A percentile compares a stretch with the other conserved stretches of the same genome.
phyloP scores from a whole-genome alignment of 305 asterid species.

The Rubia balearica region DNA sequence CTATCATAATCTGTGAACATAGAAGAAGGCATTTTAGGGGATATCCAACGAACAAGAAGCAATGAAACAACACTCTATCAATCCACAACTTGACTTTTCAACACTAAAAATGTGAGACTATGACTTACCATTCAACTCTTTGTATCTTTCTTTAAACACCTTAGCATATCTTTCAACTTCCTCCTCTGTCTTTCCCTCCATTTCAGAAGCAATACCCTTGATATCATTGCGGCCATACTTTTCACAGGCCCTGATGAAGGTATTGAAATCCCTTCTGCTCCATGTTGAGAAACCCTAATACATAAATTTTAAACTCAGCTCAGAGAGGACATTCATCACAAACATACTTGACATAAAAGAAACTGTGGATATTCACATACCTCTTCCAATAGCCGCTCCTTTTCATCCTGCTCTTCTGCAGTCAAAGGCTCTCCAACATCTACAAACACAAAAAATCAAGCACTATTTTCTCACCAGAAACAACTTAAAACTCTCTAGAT shows the following conservation, averaged over 20 bases:
- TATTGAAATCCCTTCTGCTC: constrained; percentile 93
- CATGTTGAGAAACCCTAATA: constrained; percentile 89
- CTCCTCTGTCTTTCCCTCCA: constrained; percentile 94
- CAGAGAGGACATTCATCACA: not conserved
- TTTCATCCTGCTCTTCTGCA: constrained; percentile 96
- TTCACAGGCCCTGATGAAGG: constrained; percentile 97
- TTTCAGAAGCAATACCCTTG: constrained; percentile 76
- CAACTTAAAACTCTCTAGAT: constrained; percentile 3
- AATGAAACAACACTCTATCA: not conserved
- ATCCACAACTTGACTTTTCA: not conserved
- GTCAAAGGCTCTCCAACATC: constrained; percentile 96
- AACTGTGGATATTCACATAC: constrained; percentile 28
- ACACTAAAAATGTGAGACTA: not conserved
- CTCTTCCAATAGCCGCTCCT: constrained; percentile 76
- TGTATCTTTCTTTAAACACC: constrained; percentile 90
- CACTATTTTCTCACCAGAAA: constrained; percentile 14
- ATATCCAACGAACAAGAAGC: not conserved
- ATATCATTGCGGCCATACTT: constrained; percentile 89
- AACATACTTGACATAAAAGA: not conserved
- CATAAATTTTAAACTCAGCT: constrained; percentile 17
- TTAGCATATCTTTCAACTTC: constrained; percentile 93
- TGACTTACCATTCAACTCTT: constrained; percentile 75
- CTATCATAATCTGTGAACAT: constrained; percentile 77
- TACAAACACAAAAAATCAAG: constrained; percentile 27
- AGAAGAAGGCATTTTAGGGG: not conserved